phyloP scores from a whole-genome alignment of 1,284 basidiomycete genomes.

The Anthracocystis panici-leucophaei region DNA sequence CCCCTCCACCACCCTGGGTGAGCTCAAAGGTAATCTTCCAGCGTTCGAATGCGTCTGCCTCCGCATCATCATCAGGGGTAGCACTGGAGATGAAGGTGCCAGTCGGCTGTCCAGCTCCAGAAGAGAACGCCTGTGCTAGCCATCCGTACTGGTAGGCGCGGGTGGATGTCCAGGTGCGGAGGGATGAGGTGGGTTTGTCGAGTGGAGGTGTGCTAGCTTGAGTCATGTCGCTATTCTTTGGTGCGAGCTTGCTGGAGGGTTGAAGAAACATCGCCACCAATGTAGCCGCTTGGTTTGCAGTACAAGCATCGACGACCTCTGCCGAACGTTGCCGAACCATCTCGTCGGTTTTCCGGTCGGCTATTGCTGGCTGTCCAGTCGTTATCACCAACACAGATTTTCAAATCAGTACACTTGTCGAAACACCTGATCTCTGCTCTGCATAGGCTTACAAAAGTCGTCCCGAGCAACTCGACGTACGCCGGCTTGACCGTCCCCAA shows the following conservation, averaged over 20 bases:
- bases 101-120: constrained; percentile 27
- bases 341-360: constrained; percentile 19
- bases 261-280: constrained; percentile 14
- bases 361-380: constrained; percentile 18
- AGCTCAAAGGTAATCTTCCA: constrained; percentile 23
- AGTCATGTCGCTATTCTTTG: not conserved
- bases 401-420: not conserved
- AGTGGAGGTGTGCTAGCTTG: not conserved
- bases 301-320: not conserved
- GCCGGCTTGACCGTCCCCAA: constrained; percentile 35
- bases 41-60: constrained; percentile 17
- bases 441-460: constrained; percentile 23
- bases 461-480: constrained; percentile 18
- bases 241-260: not conserved
- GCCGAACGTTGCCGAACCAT: constrained; percentile 11
- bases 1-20: not conserved
- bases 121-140: constrained; percentile 44
- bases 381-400: not conserved
- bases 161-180: constrained; percentile 34
- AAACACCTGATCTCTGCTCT: not conserved
- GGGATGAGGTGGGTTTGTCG: constrained; percentile 14
- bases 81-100: not conserved
- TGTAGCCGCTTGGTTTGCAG: not conserved
- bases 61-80: not conserved
- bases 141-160: constrained; percentile 35